Evolutionary conservation across 1,284 basidiomycete species (phyloP).

Genomic region (Trametes versicolor): DNA sequence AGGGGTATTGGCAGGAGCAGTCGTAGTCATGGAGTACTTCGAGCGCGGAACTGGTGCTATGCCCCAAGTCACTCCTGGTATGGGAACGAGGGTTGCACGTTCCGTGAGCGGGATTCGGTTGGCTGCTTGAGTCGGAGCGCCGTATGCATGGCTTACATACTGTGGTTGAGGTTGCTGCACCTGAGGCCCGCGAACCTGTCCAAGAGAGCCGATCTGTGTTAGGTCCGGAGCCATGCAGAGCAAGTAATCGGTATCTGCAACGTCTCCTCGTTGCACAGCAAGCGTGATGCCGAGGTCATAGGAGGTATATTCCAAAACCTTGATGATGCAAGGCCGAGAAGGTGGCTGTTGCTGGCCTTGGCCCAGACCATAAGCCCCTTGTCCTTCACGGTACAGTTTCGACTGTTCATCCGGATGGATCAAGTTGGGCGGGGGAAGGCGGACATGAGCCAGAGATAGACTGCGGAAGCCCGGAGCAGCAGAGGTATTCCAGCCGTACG

Average conservation of each 20-base stretch:
- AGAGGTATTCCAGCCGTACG: conserved; percentile 55
- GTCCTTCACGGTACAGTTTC: conserved; percentile 54
- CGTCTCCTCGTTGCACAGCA: conserved; percentile 75
- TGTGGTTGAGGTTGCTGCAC: conserved; percentile 52
- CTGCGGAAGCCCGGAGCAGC: conserved; percentile 53
- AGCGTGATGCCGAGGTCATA: conserved; percentile 73
- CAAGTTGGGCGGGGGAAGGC: conserved; percentile 80
- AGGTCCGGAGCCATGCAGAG: conserved; percentile 83
- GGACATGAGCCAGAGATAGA: conserved; percentile 78
- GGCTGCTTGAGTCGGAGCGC: conserved; percentile 48
- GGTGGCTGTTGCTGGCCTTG: conserved; percentile 54
- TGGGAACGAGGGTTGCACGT: conserved; percentile 77
- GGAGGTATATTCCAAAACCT: conserved; percentile 63
- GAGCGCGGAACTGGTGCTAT: conserved; percentile 68
- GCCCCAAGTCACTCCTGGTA: conserved; percentile 87
- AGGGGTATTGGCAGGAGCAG: conserved; percentile 55
- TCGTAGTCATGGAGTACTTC: conserved; percentile 36
- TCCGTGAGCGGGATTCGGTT: conserved; percentile 76
- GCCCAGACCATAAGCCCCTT: conserved; percentile 54
- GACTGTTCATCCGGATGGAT: conserved; percentile 79
- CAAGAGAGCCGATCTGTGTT: conserved; percentile 70
- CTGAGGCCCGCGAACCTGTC: conserved; percentile 59
- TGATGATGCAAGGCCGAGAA: conserved; percentile 64
- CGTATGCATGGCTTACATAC: conserved; percentile 49
- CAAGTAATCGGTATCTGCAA: conserved; percentile 79